Conservation (phyloP, 2,329 filamentous ascomycete species). For the Ascochyta koolunga region DNA sequence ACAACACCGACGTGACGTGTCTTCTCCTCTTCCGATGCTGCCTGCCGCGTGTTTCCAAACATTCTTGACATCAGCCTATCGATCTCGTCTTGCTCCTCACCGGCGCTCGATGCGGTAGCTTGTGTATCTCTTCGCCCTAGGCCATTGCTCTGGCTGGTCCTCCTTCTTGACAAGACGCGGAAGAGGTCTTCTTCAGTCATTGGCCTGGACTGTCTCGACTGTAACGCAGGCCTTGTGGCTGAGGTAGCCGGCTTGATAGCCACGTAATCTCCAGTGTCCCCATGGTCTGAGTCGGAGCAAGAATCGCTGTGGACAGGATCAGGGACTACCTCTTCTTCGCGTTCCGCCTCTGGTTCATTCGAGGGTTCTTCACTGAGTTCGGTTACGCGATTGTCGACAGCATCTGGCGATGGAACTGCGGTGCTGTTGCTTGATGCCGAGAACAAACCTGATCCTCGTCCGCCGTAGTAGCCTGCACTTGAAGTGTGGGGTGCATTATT, state of each 20-base stretch:
- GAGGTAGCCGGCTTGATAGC: slow-evolving; percentile 29
- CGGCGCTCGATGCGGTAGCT: slow-evolving; percentile 27
- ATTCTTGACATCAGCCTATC: slow-evolving; percentile 71
- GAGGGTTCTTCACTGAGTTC: neutral
- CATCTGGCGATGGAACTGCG: slow-evolving; percentile 13
- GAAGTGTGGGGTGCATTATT: slow-evolving; percentile 29
- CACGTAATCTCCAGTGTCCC: slow-evolving; percentile 24
- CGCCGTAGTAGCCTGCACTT: slow-evolving; percentile 21
- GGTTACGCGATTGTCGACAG: neutral
- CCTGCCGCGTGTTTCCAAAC: slow-evolving; percentile 70
- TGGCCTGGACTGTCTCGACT: slow-evolving; percentile 30
- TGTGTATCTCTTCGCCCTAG: slow-evolving; percentile 34
- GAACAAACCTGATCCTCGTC: slow-evolving; percentile 12
- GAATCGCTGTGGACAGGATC: slow-evolving; percentile 11
- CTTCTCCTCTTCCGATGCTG: slow-evolving; percentile 71
- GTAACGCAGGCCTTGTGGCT: slow-evolving; percentile 25
- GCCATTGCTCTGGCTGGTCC: slow-evolving; percentile 44
- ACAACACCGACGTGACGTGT: slow-evolving; percentile 72
- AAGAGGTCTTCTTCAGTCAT: slow-evolving; percentile 62
- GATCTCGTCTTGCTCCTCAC: slow-evolving; percentile 60
- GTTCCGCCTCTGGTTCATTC: neutral
- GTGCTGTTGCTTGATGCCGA: slow-evolving; percentile 22
- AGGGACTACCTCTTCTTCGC: slow-evolving; percentile 24
- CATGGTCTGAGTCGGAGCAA: slow-evolving; percentile 31
- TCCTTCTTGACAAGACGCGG: slow-evolving; percentile 56